Base-by-base conservation (phyloP, 1,284 basidiomycete genomes). In the Ustilago sp. region DNA sequence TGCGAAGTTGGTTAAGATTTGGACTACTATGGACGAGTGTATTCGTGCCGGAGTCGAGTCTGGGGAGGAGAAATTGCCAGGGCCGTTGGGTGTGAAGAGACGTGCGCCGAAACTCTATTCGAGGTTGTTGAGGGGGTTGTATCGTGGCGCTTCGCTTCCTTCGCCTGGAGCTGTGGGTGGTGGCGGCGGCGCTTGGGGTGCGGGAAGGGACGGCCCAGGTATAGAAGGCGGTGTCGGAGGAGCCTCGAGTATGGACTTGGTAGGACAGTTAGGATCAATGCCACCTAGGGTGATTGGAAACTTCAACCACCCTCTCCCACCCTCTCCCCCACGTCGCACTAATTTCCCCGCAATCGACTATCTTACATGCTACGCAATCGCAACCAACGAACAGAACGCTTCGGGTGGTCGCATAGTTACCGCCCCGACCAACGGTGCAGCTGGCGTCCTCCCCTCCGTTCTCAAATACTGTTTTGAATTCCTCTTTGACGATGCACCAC, bases 341-440 rank as follows among this genome's bases (percentile, higher is more conserved):
- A 91, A 91, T 79, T 95, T 97, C 62, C 94, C 95, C 0, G 94
- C 94, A 0, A 92, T 98, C 87, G 95, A 98, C 86, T 96, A 95
- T 85, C 88, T 98, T 72, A 93, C 71, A 9, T 79, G 68, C 71
- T 86, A 83, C 59, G 86, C 85, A 5, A 86, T 86, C 45, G 85
- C 85, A 6, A 87, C 87, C 23, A 89, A 88, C 75, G 89, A 89
- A 80, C 94, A 95, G 31, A 97, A 97, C 82, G 95, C 95, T 2
- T 90, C 91, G 17, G 95, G 95, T 0, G 94, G 95, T 0, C 89
- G 95, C 17, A 95, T 98, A 59, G 95, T 98, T 28, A 98, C 95
- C 4, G 94, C 93, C 0, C 95, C 95, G 0, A 96, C 94, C 7
- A 93, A 93, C 82, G 89, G 89, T 15, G 88, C 88, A 0, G 86